A percentile compares a stretch with the other conserved stretches of the same genome.
Evolutionary conservation across 768 basidiomycete species (phyloP).

Genomic region (Wakefieldia striispora): DNA sequence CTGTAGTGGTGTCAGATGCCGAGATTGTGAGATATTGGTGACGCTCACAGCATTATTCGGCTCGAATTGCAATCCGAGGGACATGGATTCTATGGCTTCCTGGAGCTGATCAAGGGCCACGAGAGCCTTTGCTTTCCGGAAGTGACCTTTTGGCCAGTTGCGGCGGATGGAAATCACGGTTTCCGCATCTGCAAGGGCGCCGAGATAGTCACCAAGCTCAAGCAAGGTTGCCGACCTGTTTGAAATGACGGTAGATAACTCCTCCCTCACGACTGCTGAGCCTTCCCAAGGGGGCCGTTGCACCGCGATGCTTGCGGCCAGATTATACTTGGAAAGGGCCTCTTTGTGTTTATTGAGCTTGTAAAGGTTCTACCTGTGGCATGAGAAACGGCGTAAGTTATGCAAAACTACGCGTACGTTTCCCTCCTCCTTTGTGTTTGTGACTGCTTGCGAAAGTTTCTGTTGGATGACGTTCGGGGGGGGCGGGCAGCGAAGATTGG

Average conservation of each 20-base stretch:
- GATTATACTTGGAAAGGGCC: slow-evolving; percentile 78
- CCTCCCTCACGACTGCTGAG: slow-evolving; percentile 81
- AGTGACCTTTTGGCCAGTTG: slow-evolving; percentile 95
- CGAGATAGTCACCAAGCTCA: slow-evolving; percentile 70
- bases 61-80: slow-evolving; percentile 84
- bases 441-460: slow-evolving; percentile 72
- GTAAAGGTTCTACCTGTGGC: slow-evolving; percentile 60
- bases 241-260: slow-evolving; percentile 84
- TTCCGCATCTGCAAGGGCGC: slow-evolving; percentile 86
- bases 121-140: slow-evolving; percentile 89
- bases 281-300: slow-evolving; percentile 89
- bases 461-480: slow-evolving; percentile 75
- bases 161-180: slow-evolving; percentile 80
- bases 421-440: slow-evolving; percentile 86
- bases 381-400: slow-evolving; percentile 6
- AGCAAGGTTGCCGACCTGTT: slow-evolving; percentile 90
- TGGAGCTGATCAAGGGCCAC: slow-evolving; percentile 62
- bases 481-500: slow-evolving; percentile 73
- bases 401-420: slow-evolving; percentile 61
- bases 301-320: slow-evolving; percentile 71
- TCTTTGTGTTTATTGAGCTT: slow-evolving; percentile 66
- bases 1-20: slow-evolving; percentile 17
- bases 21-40: neutral
- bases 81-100: slow-evolving; percentile 81
- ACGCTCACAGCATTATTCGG: slow-evolving; percentile 54